Conservation (phyloP, 345 rosid genomes). For the Arabis hirsuta region DNA sequence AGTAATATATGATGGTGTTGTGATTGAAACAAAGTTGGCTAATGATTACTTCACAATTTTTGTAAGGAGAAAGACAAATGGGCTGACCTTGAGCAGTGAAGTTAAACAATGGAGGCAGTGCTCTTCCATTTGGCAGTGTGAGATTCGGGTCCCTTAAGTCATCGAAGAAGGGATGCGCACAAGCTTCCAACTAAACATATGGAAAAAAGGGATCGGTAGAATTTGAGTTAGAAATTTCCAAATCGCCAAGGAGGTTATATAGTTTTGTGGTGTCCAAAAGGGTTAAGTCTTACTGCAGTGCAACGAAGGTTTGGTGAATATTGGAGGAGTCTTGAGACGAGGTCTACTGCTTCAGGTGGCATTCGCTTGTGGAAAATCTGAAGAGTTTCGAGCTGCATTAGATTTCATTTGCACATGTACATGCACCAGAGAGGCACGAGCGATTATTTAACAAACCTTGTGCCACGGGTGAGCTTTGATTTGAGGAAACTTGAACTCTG, state of each 20-base stretch:
- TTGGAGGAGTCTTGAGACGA: conserved; percentile 49
- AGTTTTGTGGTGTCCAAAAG: background rate
- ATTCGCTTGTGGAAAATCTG: conserved; percentile 48
- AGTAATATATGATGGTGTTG: too few relatives aligned
- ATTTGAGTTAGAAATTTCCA: background rate
- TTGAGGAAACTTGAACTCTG: conserved; percentile 97
- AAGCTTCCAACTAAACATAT: conserved; percentile 82
- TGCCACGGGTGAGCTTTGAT: conserved; percentile 99
- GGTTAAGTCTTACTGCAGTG: conserved; percentile 43
- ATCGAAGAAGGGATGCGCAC: conserved; percentile 96
- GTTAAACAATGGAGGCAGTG: conserved; percentile 87
- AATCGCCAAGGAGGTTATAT: conserved; percentile 6
- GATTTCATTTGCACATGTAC: conserved; percentile 29
- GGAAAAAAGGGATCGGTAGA: background rate
- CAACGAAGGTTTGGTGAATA: conserved; percentile 51
- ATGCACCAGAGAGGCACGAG: conserved; percentile 10
- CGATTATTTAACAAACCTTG: conserved; percentile 51
- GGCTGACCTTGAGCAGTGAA: conserved; percentile 88
- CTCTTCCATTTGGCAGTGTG: conserved; percentile 82
- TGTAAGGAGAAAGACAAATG: background rate
- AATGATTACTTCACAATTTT: conserved; percentile 3
- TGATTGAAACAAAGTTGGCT: background rate
- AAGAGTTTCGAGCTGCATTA: conserved; percentile 30
- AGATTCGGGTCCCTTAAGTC: conserved; percentile 77
- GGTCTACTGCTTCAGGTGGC: conserved; percentile 53